Evolutionary conservation across 768 basidiomycete genomes (phyloP), one percentile per base, ranked within the genome.

Genomic region (Clathrus columnatus): DNA sequence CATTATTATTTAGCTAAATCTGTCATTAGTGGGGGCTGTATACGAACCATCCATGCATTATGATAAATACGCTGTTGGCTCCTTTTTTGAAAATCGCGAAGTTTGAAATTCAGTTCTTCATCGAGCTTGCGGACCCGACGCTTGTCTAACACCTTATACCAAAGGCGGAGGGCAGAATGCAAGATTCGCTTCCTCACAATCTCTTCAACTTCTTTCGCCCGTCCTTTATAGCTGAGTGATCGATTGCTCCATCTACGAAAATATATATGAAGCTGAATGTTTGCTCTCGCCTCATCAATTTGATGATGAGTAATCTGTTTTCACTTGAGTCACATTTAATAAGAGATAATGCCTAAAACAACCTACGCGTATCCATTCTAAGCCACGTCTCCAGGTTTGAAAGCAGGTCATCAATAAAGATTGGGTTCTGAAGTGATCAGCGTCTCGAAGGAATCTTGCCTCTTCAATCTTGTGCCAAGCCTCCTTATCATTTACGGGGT

Each of bases 401-500:
- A 83, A 87, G 62, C 81, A 90, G 16, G 80, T 80, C 62, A 83
- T 82, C 24, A 88, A 50, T 55, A 91, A 69, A 50, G 74, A 75
- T 50, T 82, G 79, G 27, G 79, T 71, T 44, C 83, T 74, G 66
- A 84, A 90, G 54, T 73, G 72, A 65, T 83, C 86, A 18, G 91
- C 91, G 26, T 81, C 77, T 61, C 77, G 72, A 63, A 90, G 84
- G 60, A 87, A 81, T 61, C 80, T 79, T 46, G 79, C 75, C 74
- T 84, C 79, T 63, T 78, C 75, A 29, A 89, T 82, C 59, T 82
- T 87, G 60, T 82, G 82, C 86, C 87, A 91, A 0, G 84, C 84
- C 56, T 87, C 84, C 53, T 85, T 80, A 63, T 85, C 80, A 41
- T 60, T 54, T 29, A 60, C 44, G 30, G 21, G 49, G 32, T 46